Conservation (phyloP, 306 rosid genomes). For the Dryas alaskensis region DNA sequence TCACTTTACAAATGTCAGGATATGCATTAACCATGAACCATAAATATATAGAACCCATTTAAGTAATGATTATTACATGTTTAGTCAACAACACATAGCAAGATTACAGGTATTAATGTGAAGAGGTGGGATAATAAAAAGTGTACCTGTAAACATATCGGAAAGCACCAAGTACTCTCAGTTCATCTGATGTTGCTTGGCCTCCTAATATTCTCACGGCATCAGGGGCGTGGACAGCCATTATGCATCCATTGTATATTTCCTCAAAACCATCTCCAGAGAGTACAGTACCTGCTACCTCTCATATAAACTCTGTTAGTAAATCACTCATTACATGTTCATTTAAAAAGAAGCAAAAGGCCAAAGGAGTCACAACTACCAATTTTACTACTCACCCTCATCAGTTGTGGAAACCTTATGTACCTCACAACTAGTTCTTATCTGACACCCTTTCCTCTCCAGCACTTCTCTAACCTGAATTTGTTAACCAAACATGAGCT, state of each 20-base stretch:
- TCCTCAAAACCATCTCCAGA: conserved; percentile 61
- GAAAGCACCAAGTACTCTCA: conserved; percentile 91
- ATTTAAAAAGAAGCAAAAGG: not conserved
- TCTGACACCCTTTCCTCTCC: conserved; percentile 53
- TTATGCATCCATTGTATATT: conserved; percentile 53
- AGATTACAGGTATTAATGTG: no score
- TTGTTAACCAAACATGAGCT: conserved; percentile 12
- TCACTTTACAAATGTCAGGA: no score
- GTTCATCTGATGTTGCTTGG: conserved; percentile 65
- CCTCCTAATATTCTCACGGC: conserved; percentile 70
- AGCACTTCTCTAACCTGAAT: conserved; percentile 70
- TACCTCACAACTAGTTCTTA: conserved; percentile 56
- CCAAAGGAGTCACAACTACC: conserved; percentile 1
- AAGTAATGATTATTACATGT: no score
- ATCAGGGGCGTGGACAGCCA: conserved; percentile 87
- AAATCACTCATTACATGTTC: not conserved
- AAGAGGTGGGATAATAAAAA: not conserved
- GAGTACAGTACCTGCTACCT: conserved; percentile 48
- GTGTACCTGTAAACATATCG: conserved; percentile 77
- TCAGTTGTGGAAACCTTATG: conserved; percentile 48
- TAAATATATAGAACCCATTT: no score
- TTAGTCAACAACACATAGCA: no score
- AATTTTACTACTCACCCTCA: conserved; percentile 40
- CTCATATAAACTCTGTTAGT: conserved; percentile 14
- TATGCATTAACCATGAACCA: no score